Evolutionary conservation across 768 basidiomycete genomes (phyloP), one percentile per base, ranked within the genome.

Genomic region (Leccinellum rugosiceps): DNA sequence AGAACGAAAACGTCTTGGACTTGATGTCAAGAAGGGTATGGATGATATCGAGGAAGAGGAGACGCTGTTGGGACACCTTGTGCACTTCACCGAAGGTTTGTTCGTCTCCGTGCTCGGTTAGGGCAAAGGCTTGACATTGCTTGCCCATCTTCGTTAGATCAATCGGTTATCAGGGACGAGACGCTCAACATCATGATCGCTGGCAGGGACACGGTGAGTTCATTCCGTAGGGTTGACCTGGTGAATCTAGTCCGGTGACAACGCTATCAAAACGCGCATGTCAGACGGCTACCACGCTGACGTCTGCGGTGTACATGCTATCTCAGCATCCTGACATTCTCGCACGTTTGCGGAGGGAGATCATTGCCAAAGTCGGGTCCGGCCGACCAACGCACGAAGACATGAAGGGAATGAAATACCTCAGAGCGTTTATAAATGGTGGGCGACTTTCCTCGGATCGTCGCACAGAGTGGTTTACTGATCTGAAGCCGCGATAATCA

Each of bases 391-490:
- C 78, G 3, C 79, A 78, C 52, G 80, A 83, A 45, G 80, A 84
- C 59, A 78, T 87, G 61, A 74, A 75, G 28, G 81, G 82, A 4
- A 83, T 87, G 82, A 85, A 82, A 65, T 87, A 80, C 59, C 68
- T 87, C 14, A 74, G 83, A 25, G 86, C 86, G 1, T 82, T 87
- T 23, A 79, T 87, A 49, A 86, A 87, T 59, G 85, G 85, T 84
- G 25, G 13, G 72, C 51, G 4, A 44, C 9, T 38, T 45, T 14
- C 38, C n/a, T 41, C 9, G n/a, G 30, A 43, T 31, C 15, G 14
- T 44, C 23, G 17, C n/a, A 3, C 14, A 9, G 4, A 25, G 19
- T 6, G 30, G 8, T 46, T 13, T 13, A 44, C 53, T 52, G 9
- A 70, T 53, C 25, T 31, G 41, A 43, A 19, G 41, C 41, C 19